phyloP scores from a whole-genome alignment of 768 basidiomycete species.

The Rhodotorula graminis region DNA sequence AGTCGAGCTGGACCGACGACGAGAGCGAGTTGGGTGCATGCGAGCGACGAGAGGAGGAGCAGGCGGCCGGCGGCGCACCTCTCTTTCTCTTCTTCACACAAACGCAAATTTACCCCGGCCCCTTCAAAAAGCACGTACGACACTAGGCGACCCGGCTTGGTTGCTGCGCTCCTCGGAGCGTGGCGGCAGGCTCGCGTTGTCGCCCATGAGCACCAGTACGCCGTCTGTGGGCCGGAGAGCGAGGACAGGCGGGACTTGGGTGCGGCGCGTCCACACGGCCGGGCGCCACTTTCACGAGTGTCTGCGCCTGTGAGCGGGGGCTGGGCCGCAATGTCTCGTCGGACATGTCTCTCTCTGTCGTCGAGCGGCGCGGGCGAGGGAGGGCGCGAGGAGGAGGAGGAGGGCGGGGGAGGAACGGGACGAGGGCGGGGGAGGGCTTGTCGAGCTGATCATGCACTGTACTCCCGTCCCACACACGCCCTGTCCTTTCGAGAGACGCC shows the following conservation, averaged over 20 bases:
- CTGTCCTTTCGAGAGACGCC: no score
- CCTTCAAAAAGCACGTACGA: conserved; percentile 28
- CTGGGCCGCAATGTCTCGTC: conserved; percentile 34
- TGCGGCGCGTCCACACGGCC: conserved; percentile 30
- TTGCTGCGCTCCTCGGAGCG: no score
- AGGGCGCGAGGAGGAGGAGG: background rate
- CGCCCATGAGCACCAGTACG: background rate
- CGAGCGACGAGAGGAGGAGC: no score
- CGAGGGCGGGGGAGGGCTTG: background rate
- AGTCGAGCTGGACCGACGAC: no score
- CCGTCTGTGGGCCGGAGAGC: conserved; percentile 31
- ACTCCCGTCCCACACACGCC: no score
- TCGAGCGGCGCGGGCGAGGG: background rate
- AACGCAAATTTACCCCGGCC: conserved; percentile 6
- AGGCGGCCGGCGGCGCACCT: background rate
- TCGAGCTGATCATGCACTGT: no score
- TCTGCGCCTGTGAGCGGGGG: conserved; percentile 18
- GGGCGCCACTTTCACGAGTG: conserved; percentile 13
- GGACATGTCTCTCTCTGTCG: background rate
- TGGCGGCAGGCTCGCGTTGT: background rate
- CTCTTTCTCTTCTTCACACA: background rate
- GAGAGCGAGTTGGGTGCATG: no score
- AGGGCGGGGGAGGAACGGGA: background rate
- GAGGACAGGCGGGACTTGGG: conserved; percentile 26
- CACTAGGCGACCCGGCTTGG: background rate